These are phyloP conservation scores for Leptographium wingfieldii DNA, from an alignment of 2,329 filamentous ascomycete species.

Conservation along the genomic window DNA sequence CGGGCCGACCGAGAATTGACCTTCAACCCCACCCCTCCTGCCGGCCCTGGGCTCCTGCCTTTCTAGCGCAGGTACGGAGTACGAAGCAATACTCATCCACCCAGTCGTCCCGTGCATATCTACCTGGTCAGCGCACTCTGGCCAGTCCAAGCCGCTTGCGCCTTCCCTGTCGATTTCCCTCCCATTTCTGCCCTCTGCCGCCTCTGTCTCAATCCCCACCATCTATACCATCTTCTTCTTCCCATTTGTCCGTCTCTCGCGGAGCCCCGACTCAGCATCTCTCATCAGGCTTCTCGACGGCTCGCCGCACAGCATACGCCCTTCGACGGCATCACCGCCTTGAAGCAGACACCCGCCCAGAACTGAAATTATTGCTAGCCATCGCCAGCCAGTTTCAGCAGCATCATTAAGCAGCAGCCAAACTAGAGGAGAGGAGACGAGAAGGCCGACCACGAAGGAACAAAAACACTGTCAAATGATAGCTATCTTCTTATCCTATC, in stretches of 20 bases:
- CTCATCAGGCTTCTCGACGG: not conserved
- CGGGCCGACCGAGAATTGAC: not conserved
- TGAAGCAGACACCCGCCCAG: too few relatives aligned
- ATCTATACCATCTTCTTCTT: not conserved
- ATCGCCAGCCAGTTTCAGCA: not conserved
- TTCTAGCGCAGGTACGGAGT: conserved; percentile 4
- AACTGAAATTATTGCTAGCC: too few relatives aligned
- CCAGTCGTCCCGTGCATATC: conserved; percentile 1
- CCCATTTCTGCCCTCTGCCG: not conserved
- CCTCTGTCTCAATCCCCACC: not conserved
- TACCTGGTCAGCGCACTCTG: conserved; percentile 2
- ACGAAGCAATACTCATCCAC: not conserved
- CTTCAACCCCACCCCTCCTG: not conserved
- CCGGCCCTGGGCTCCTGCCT: conserved; percentile 1
- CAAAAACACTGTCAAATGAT: not conserved
- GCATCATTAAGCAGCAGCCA: not conserved
- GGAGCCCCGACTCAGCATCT: not conserved
- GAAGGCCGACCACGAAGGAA: not conserved
- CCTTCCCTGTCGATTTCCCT: conserved; percentile 1
- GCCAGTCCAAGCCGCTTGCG: not conserved
- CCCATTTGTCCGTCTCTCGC: not conserved
- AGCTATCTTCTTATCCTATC: not conserved
- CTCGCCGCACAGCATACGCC: too few relatives aligned
- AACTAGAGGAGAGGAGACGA: not conserved
- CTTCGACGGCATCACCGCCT: too few relatives aligned